phyloP scores from a whole-genome alignment of 495 filamentous ascomycete species.

The Saxispiralis lemnorum region DNA sequence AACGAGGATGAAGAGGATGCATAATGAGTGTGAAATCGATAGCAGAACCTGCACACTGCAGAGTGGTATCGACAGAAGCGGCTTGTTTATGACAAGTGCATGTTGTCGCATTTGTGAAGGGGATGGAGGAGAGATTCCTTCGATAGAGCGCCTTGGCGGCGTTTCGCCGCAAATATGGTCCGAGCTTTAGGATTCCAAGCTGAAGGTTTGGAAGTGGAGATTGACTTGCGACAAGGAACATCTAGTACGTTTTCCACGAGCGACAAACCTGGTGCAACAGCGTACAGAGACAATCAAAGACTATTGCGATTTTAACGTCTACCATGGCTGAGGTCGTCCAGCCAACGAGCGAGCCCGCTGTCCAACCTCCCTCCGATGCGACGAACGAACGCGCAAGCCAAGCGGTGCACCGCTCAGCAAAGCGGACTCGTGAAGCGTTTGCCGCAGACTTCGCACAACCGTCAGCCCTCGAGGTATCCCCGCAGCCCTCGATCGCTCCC shows the following conservation, averaged over 20 bases:
- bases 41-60: neutral
- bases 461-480: constrained; percentile 13
- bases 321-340: constrained; percentile 5
- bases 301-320: neutral
- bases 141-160: too few species aligned
- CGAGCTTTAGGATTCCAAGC: too few species aligned
- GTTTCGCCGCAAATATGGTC: too few species aligned
- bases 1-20: constrained; percentile 71
- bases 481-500: constrained; percentile 20
- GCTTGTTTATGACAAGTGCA: too few species aligned
- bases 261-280: too few species aligned
- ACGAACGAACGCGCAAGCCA: constrained; percentile 5
- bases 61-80: neutral
- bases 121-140: too few species aligned
- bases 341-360: neutral
- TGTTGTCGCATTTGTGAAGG: too few species aligned
- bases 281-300: too few species aligned
- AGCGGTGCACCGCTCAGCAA: constrained; percentile 32
- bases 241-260: too few species aligned
- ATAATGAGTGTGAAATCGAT: neutral
- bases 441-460: constrained; percentile 25
- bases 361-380: constrained; percentile 1
- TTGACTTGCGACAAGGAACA: too few species aligned
- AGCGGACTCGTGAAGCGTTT: constrained; percentile 44
- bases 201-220: too few species aligned